These are phyloP conservation scores for Entomortierella lignicola DNA, from an alignment of 192 early-diverging fungal species.

Conservation along the genomic window DNA sequence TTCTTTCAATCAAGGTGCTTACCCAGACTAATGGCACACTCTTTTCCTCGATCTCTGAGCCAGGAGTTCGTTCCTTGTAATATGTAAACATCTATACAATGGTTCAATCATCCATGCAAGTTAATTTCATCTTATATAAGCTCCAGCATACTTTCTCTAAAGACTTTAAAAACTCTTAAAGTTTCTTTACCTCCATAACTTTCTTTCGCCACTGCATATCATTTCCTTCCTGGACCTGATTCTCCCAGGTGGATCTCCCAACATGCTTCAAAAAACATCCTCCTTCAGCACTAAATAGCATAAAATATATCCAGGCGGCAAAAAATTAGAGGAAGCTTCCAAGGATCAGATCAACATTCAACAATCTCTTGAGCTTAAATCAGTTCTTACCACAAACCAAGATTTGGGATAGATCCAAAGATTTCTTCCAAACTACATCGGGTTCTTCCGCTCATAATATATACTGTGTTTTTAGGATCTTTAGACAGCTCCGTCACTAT, in stretches of 20 bases:
- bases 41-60: slow-evolving; percentile 81
- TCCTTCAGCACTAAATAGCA: slow-evolving; percentile 71
- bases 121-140: too few species aligned
- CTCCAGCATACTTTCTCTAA: too few species aligned
- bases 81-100: slow-evolving; percentile 75
- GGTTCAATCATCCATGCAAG: too few species aligned
- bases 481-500: slow-evolving; percentile 64
- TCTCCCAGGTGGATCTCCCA: slow-evolving; percentile 72
- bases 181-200: slow-evolving; percentile 41
- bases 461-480: slow-evolving; percentile 78
- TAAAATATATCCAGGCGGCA: not conserved
- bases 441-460: slow-evolving; percentile 82
- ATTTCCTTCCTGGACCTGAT: slow-evolving; percentile 71
- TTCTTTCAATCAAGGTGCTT: slow-evolving; percentile 5
- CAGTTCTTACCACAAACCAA: slow-evolving; percentile 65
- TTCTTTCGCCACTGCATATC: slow-evolving; percentile 52
- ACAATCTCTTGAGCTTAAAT: too few species aligned
- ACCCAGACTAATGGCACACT: slow-evolving; percentile 78
- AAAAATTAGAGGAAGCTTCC: not conserved
- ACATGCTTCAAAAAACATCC: slow-evolving; percentile 75
- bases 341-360: too few species aligned
- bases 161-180: too few species aligned
- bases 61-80: slow-evolving; percentile 87
- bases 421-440: slow-evolving; percentile 68
- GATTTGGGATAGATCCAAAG: slow-evolving; percentile 71